Conservation (phyloP, 257 asterid genomes). For the Coffea canephora region DNA sequence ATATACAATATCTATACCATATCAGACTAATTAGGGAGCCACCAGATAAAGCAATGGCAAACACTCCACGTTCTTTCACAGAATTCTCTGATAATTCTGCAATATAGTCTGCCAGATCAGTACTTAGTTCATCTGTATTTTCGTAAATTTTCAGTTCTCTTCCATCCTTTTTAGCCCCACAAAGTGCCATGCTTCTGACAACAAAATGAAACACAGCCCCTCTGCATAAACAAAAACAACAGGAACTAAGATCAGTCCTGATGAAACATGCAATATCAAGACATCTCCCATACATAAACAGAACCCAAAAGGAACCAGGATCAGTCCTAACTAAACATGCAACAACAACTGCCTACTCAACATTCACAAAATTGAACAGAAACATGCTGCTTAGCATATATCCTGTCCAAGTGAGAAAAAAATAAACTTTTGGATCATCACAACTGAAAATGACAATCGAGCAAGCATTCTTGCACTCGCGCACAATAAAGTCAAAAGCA, state of each 20-base stretch:
- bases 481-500: neutral
- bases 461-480: neutral
- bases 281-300: conserved; percentile 21
- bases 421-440: neutral
- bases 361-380: conserved; percentile 12
- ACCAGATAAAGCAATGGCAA: conserved; percentile 87
- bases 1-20: conserved; percentile 41
- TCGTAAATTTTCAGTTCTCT: conserved; percentile 67
- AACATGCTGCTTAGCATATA: neutral
- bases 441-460: conserved; percentile 12
- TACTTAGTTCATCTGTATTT: conserved; percentile 59
- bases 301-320: conserved; percentile 7
- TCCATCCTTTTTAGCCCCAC: conserved; percentile 49
- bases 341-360: conserved; percentile 7
- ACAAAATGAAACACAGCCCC: conserved; percentile 22
- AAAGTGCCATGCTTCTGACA: conserved; percentile 63
- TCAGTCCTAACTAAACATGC: conserved; percentile 20
- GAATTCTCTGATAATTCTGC: conserved; percentile 81
- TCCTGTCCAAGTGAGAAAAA: neutral
- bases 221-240: conserved; percentile 23
- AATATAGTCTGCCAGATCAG: conserved; percentile 81
- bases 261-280: conserved; percentile 22
- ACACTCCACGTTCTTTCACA: conserved; percentile 84
- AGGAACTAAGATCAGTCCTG: conserved; percentile 15
- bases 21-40: conserved; percentile 80